Conservation (phyloP, 164 flowering plant genomes). For the Tinospora cordifolia region DNA sequence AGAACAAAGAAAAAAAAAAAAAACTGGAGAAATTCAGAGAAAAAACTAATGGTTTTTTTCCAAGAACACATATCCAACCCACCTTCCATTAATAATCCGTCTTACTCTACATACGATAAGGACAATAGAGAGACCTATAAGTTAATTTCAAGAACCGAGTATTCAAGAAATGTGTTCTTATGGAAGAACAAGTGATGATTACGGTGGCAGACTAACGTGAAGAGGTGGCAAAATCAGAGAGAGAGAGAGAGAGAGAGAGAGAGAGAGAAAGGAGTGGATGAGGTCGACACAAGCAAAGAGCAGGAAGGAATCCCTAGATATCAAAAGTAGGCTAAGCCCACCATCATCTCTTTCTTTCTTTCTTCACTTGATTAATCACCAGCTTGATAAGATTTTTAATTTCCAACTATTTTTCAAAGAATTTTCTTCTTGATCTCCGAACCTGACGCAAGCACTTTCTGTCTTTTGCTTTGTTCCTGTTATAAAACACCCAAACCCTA, state of each 20-base stretch:
- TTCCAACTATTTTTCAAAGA: not conserved
- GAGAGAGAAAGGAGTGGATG: conserved; percentile 19
- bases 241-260: conserved; percentile 17
- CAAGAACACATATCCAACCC: not conserved
- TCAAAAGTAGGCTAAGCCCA: not conserved
- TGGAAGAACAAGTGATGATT: conserved; percentile 36
- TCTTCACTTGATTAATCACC: conserved; percentile 18
- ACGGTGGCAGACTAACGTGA: conserved; percentile 29
- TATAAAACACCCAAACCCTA: conserved; percentile 56
- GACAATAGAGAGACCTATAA: not conserved
- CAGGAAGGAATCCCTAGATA: conserved; percentile 24
- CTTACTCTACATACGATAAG: conserved; percentile 1
- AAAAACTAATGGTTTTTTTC: too few relatives aligned
- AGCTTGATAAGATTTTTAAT: not conserved
- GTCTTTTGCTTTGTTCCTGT: conserved; percentile 49
- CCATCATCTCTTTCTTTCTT: not conserved
- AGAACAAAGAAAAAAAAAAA: too few relatives aligned
- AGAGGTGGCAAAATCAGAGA: conserved; percentile 27
- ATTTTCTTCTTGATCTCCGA: not conserved
- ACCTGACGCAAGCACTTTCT: conserved; percentile 47
- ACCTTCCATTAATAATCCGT: conserved; percentile 15
- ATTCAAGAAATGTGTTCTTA: conserved; percentile 16
- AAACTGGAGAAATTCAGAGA: too few relatives aligned
- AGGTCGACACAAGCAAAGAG: conserved; percentile 23
- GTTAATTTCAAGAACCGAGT: conserved; percentile 10